phyloP scores from a whole-genome alignment of 2,329 filamentous ascomycete genomes.

The Penicillium sp. region DNA sequence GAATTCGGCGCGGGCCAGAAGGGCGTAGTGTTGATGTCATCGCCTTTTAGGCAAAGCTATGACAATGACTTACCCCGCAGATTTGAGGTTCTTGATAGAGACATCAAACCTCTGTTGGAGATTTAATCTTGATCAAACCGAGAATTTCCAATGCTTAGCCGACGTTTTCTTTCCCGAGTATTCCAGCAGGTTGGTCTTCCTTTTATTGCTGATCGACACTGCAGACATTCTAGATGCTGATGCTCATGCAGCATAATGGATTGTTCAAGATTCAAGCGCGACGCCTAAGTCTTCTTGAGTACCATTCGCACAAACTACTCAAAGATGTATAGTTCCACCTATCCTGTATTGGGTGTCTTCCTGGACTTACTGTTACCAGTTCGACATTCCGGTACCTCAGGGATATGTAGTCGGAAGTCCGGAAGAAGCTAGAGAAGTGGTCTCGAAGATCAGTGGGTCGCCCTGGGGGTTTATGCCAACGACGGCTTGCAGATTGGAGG shows the following conservation, averaged over 20 bases:
- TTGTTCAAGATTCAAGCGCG: constrained; percentile 28
- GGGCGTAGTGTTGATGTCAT: constrained; percentile 11
- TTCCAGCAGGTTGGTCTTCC: neutral
- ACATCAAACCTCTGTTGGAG: neutral
- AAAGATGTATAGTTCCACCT: constrained; percentile 25
- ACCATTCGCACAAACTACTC: constrained; percentile 35
- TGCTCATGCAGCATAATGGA: constrained; percentile 10
- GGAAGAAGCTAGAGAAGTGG: constrained; percentile 32
- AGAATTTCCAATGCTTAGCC: constrained; percentile 12
- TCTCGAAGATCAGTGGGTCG: constrained; percentile 33
- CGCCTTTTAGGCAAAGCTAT: neutral
- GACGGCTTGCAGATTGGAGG: neutral
- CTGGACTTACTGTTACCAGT: constrained; percentile 24
- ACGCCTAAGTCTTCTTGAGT: constrained; percentile 32
- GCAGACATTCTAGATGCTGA: neutral
- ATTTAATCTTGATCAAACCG: neutral
- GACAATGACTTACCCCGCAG: constrained; percentile 5
- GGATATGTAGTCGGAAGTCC: constrained; percentile 34
- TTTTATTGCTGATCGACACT: neutral
- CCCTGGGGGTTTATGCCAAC: neutral
- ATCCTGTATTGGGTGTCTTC: neutral
- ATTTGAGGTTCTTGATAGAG: neutral
- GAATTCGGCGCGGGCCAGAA: neutral
- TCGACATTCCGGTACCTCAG: constrained; percentile 35
- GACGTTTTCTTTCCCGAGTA: constrained; percentile 10